Evolutionary conservation across 2,329 filamentous ascomycete species (phyloP).

Genomic region (Emmonsiellopsis sp.): DNA sequence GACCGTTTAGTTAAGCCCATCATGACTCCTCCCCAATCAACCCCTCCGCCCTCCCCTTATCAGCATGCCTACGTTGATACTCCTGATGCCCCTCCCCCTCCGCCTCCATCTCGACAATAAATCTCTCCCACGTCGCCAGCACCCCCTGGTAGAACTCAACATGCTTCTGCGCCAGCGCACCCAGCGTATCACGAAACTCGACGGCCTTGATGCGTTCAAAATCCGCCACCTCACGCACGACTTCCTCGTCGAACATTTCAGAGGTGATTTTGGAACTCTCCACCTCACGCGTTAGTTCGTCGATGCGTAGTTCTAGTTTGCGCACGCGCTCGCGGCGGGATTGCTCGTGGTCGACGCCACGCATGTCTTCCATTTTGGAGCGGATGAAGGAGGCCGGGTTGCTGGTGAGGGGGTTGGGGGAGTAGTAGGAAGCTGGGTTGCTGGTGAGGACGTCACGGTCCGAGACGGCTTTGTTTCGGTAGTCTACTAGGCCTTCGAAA

Average conservation of each 20-base stretch:
- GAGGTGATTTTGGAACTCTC: conserved; percentile 78
- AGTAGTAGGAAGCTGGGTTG: conserved; percentile 52
- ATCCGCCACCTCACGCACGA: conserved; percentile 82
- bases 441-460: conserved; percentile 75
- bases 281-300: conserved; percentile 81
- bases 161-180: conserved; percentile 73
- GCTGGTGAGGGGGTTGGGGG: conserved; percentile 40
- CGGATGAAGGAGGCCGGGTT: conserved; percentile 82
- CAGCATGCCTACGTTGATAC: not conserved
- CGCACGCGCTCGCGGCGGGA: conserved; percentile 76
- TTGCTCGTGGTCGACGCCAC: conserved; percentile 93
- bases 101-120: conserved; percentile 78
- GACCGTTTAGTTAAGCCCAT: no score
- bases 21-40: no score
- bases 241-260: conserved; percentile 93
- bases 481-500: conserved; percentile 91
- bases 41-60: not conserved
- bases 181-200: conserved; percentile 83
- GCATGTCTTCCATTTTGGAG: conserved; percentile 90
- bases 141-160: conserved; percentile 77
- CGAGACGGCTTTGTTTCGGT: conserved; percentile 78
- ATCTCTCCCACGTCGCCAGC: conserved; percentile 77
- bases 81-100: conserved; percentile 12
- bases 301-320: conserved; percentile 85
- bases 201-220: conserved; percentile 95